phyloP scores from a whole-genome alignment of 2,329 filamentous ascomycete genomes.

The Aspergillus fructus region DNA sequence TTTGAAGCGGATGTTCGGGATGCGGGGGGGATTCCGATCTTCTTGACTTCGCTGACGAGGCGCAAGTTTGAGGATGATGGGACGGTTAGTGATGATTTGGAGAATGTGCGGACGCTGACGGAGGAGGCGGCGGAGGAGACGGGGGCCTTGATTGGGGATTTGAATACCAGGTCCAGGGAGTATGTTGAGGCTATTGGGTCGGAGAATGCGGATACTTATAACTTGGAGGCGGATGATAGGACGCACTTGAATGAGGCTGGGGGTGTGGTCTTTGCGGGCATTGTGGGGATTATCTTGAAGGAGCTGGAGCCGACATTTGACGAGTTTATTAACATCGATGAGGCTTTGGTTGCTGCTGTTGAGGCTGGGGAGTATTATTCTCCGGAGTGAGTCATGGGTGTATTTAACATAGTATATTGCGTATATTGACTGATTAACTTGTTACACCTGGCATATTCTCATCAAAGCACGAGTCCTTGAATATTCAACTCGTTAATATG shows the following conservation, averaged over 20 bases:
- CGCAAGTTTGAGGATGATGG: constrained; percentile 5
- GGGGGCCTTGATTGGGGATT: constrained; percentile 8
- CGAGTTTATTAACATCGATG: constrained; percentile 6
- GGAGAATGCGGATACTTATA: constrained; percentile 11
- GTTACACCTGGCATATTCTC: no score
- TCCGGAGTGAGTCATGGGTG: no score
- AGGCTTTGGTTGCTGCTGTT: constrained; percentile 11
- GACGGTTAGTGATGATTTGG: constrained; percentile 5
- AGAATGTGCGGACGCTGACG: constrained; percentile 3
- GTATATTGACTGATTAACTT: no score
- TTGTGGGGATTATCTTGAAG: constrained; percentile 13
- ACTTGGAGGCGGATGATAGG: constrained; percentile 7
- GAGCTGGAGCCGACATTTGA: constrained; percentile 3
- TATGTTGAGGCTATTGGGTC: constrained; percentile 14
- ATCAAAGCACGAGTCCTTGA: no score
- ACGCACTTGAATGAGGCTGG: constrained; percentile 14
- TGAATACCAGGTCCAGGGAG: constrained; percentile 11
- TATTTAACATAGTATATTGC: no score
- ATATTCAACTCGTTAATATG: no score
- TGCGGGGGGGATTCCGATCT: constrained; percentile 14
- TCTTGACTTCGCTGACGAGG: constrained; percentile 11
- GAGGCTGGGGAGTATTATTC: constrained; percentile 10
- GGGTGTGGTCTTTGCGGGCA: constrained; percentile 12
- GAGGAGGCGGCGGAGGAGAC: constrained; percentile 12
- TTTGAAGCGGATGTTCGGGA: constrained; percentile 8